Base-by-base conservation (phyloP, 495 filamentous ascomycete genomes). In the Aspergillus nidulans region DNA sequence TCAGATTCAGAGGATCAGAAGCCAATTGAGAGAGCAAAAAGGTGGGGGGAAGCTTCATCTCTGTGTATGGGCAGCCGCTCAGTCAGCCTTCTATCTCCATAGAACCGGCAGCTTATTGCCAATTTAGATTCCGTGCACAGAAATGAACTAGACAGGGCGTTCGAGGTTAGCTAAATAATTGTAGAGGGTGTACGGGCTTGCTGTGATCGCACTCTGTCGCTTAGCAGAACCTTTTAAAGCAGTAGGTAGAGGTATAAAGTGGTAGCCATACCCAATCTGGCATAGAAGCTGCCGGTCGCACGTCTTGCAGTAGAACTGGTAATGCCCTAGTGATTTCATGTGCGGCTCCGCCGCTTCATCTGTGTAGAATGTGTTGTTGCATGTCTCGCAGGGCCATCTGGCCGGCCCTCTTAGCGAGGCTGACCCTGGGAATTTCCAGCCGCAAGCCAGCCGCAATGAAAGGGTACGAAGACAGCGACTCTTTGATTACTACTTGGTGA, bases 261-360 rank as follows among this genome's bases (percentile, higher is more conserved):
- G n/a, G n/a, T n/a, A n/a, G n/a, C n/a, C n/a, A n/a, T n/a, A n/a
- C n/a, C n/a, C n/a, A n/a, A n/a, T n/a, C n/a, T n/a, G n/a, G n/a
- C n/a, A n/a, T n/a, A n/a, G 18, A 41, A 78, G 79, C 0, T 43
- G 51, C 9, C 62, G 57, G 8, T 69, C 43, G 49, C 77, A 81
- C 15, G 19, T 24, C 0, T 19, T 23, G 61, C 75, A 80, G 55
- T 78, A 77, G 53, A 65, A 59, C 28, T 40, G 52, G 52, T 53
- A 77, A 41, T 79, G 77, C 12, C 43, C 59, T 2, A 18, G 1
- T 0, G 24, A 47, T 5, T 61, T 49, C 75, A 78, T 78, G 38
- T 81, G 77, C 18, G 63, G 49, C 13, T 74, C 40, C 5, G 58
- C 66, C 12, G 59, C 64, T 1, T 25, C 13, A 45, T 66, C 23